These are phyloP conservation scores for Mangifera indica DNA, from an alignment of 345 rosid species.

Conservation along the genomic window DNA sequence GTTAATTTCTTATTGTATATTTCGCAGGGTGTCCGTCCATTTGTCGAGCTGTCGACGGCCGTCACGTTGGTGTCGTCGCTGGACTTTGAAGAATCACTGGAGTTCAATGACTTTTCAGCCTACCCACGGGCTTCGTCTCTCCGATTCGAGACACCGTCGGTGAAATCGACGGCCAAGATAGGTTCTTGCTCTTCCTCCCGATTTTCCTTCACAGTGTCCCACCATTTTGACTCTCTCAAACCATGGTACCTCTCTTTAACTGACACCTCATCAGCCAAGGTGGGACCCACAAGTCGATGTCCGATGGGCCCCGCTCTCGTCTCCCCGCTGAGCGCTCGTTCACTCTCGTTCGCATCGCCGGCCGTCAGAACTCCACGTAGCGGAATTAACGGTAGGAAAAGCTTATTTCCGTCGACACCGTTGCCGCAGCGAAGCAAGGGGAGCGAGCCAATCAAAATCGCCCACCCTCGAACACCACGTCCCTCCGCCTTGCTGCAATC, in stretches of 20 bases:
- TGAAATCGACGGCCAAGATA: constrained; percentile 59
- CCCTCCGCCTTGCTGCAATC: constrained; percentile 81
- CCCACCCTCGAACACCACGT: constrained; percentile 55
- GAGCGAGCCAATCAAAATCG: constrained; percentile 15
- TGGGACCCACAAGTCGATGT: constrained; percentile 41
- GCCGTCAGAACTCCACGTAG: constrained; percentile 51
- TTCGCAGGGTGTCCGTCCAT: constrained; percentile 86
- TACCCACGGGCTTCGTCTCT: constrained; percentile 71
- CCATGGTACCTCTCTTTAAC: constrained; percentile 85
- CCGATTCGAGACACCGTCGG: constrained; percentile 63
- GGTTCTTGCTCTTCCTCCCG: constrained; percentile 87
- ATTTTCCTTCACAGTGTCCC: constrained; percentile 89
- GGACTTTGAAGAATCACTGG: constrained; percentile 67
- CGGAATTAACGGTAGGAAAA: constrained; percentile 43
- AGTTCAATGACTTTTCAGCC: constrained; percentile 59
- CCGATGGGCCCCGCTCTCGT: constrained; percentile 50
- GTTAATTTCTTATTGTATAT: too few relatives aligned
- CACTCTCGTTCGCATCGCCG: constrained; percentile 84
- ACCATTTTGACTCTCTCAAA: constrained; percentile 79
- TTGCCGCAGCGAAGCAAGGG: constrained; percentile 58
- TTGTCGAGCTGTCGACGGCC: constrained; percentile 76
- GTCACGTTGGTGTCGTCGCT: constrained; percentile 65
- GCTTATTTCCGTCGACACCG: constrained; percentile 74
- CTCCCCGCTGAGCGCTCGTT: constrained; percentile 67
- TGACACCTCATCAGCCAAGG: constrained; percentile 53